These are phyloP conservation scores for Kwoniella europaea DNA, from an alignment of 768 basidiomycete genomes.

Conservation along the genomic window DNA sequence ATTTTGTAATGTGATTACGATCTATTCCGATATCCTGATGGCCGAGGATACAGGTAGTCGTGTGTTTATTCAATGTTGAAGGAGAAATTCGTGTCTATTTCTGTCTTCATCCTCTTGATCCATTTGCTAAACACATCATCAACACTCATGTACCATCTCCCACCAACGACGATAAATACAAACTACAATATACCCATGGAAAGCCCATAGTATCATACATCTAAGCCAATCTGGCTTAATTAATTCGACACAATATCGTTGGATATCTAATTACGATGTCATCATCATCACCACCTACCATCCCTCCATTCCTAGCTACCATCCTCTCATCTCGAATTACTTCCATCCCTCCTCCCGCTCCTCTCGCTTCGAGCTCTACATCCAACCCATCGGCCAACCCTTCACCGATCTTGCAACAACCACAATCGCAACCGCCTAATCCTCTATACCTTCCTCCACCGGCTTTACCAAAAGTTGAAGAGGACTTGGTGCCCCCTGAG, in stretches of 20 bases:
- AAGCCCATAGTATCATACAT: neutral
- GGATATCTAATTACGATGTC: neutral
- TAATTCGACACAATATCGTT: neutral
- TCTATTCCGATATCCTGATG: neutral
- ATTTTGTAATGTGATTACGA: neutral
- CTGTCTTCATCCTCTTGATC: too few relatives aligned
- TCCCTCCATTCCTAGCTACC: slow-evolving; percentile 23
- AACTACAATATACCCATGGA: neutral
- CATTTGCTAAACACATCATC: neutral
- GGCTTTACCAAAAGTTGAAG: slow-evolving; percentile 40
- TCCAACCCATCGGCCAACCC: neutral
- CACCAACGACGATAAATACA: neutral
- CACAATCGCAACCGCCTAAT: slow-evolving; percentile 13
- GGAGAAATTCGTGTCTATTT: neutral
- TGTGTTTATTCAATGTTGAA: neutral
- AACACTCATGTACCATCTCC: neutral
- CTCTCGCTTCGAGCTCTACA: neutral
- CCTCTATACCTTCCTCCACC: slow-evolving; percentile 51
- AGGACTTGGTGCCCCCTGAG: slow-evolving; percentile 56
- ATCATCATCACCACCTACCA: neutral
- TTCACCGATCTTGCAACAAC: neutral
- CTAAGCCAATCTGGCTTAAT: neutral
- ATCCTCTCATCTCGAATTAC: slow-evolving; percentile 13
- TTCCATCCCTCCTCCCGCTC: slow-evolving; percentile 3
- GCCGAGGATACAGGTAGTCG: neutral